These are phyloP conservation scores for Penicillium oxalicum DNA, from an alignment of 2,329 filamentous ascomycete species.

Conservation along the genomic window DNA sequence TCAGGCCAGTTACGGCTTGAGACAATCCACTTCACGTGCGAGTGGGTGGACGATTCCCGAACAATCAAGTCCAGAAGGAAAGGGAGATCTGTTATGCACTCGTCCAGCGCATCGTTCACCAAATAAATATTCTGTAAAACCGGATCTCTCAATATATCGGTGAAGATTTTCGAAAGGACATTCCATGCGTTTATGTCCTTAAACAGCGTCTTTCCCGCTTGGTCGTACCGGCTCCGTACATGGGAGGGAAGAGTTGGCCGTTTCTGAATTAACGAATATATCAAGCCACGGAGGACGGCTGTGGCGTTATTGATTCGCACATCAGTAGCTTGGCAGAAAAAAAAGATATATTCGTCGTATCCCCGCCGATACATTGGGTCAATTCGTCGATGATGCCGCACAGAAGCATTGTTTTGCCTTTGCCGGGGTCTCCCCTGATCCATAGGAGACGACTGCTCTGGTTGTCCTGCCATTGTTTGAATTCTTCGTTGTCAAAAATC, in stretches of 20 bases:
- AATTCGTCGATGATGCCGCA: slow-evolving; percentile 10
- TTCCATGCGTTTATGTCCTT: slow-evolving; percentile 36
- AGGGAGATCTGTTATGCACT: slow-evolving; percentile 29
- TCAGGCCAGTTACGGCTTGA: slow-evolving; percentile 41
- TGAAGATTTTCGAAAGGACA: slow-evolving; percentile 36
- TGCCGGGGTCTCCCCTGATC: slow-evolving; percentile 8
- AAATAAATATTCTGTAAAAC: slow-evolving; percentile 26
- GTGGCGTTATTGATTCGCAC: slow-evolving; percentile 34
- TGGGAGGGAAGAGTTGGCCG: slow-evolving; percentile 31
- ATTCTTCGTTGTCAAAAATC: slow-evolving; percentile 17
- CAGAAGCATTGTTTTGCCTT: slow-evolving; percentile 26
- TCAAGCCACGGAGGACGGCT: slow-evolving; percentile 40
- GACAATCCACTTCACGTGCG: slow-evolving; percentile 39
- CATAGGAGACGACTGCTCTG: not conserved
- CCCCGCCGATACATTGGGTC: not conserved
- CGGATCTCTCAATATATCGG: slow-evolving; percentile 37
- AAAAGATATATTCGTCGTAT: slow-evolving; percentile 3
- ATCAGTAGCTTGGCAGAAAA: slow-evolving; percentile 38
- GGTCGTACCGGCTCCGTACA: slow-evolving; percentile 30
- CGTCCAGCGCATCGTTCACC: slow-evolving; percentile 46
- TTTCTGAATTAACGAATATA: slow-evolving; percentile 37
- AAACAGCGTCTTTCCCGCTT: slow-evolving; percentile 35
- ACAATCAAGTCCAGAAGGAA: slow-evolving; percentile 36
- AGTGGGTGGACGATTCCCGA: slow-evolving; percentile 10
- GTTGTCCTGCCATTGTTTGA: slow-evolving; percentile 13